Conservation (phyloP, 495 filamentous ascomycete genomes). For the Neurospora sp. region DNA sequence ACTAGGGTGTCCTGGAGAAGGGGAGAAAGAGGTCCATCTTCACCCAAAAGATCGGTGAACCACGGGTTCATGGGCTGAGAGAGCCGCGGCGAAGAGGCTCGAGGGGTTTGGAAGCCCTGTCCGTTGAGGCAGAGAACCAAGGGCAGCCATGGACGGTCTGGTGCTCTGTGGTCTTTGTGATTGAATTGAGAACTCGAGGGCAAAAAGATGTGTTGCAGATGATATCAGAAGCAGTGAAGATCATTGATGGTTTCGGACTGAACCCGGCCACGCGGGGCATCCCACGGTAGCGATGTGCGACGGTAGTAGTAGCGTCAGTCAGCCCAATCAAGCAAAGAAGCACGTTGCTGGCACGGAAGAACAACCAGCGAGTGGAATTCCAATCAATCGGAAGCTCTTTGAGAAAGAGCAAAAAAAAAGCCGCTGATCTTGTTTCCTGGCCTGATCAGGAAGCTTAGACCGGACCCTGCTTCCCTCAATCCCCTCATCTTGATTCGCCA, state of each 20-base stretch:
- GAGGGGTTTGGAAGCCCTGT: neutral
- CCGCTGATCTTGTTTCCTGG: neutral
- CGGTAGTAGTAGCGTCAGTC: neutral
- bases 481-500: neutral
- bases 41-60: neutral
- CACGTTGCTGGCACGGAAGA: neutral
- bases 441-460: neutral
- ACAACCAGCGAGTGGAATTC: neutral
- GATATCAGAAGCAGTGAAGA: neutral
- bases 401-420: neutral
- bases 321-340: neutral
- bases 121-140: neutral
- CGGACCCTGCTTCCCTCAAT: neutral
- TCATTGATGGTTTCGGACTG: neutral
- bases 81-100: neutral
- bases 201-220: neutral
- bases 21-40: neutral
- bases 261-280: neutral
- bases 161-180: neutral
- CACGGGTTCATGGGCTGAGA: neutral
- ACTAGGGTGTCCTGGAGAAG: neutral
- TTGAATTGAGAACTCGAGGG: neutral
- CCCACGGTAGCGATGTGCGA: neutral
- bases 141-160: neutral
- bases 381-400: neutral